A percentile compares a stretch with the other conserved stretches of the same genome.
Evolutionary conservation across 140 eudicot genomes (phyloP).

Genomic region (Anethum foeniculum): DNA sequence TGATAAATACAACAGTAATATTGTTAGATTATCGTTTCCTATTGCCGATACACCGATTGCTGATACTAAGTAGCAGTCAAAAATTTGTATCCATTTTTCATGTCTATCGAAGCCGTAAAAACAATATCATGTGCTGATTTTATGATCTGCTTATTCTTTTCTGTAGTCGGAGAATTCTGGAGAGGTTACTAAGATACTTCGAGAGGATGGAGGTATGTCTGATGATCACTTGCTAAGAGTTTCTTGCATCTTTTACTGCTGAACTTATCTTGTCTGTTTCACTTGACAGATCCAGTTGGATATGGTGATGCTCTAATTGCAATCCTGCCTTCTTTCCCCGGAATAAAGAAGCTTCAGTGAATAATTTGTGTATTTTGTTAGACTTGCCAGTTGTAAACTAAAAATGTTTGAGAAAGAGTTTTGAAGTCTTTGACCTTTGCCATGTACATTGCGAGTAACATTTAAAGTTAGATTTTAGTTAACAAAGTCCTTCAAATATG

Average conservation of each 20-base stretch:
- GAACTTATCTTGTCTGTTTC: conserved; percentile 10
- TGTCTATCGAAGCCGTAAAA: background rate
- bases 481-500: background rate
- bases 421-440: background rate
- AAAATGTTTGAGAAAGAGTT: conserved; percentile 6
- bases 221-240: background rate
- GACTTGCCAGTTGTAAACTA: background rate
- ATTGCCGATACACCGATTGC: too few relatives aligned
- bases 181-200: conserved; percentile 73
- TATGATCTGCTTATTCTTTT: background rate
- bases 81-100: too few relatives aligned
- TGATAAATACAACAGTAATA: background rate
- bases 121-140: background rate
- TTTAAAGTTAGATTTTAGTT: background rate
- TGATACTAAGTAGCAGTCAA: too few relatives aligned
- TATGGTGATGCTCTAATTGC: conserved; percentile 85
- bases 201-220: conserved; percentile 69
- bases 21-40: background rate
- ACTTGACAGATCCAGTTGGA: conserved; percentile 73
- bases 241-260: background rate
- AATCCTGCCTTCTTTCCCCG: conserved; percentile 87
- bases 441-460: background rate
- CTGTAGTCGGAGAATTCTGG: conserved; percentile 66
- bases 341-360: conserved; percentile 74
- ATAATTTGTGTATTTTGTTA: background rate